These are phyloP conservation scores for Salicornia ramosissima DNA, from an alignment of 148 eudicot genomes.

Conservation along the genomic window DNA sequence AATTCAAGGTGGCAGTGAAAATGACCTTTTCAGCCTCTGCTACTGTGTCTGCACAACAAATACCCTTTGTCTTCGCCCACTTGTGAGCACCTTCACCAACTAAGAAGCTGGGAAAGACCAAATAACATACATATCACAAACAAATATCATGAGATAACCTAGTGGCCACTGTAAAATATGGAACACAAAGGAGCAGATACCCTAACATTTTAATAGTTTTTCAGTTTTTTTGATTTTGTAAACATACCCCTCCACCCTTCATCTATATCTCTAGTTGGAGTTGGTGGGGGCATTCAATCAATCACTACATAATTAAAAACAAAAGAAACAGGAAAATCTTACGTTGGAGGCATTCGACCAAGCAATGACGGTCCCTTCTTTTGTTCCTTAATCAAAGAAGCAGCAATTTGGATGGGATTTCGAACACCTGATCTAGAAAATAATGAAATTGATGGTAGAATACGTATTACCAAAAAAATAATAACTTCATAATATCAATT, in stretches of 20 bases:
- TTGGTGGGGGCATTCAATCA: no score
- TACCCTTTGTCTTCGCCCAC: constrained; percentile 78
- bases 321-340: constrained; percentile 22
- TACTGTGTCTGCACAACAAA: constrained; percentile 37
- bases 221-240: no score
- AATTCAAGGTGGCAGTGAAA: constrained; percentile 1
- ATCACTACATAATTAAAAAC: not conserved
- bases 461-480: not conserved
- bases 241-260: no score
- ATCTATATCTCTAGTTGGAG: no score
- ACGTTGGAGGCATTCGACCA: constrained; percentile 93
- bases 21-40: constrained; percentile 62
- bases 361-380: constrained; percentile 56
- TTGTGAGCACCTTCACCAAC: constrained; percentile 82
- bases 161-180: not conserved
- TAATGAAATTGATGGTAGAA: constrained; percentile 21
- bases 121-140: not conserved
- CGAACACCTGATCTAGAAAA: constrained; percentile 64
- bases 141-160: not conserved
- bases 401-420: constrained; percentile 79
- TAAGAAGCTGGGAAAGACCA: constrained; percentile 55
- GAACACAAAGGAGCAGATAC: no score
- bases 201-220: no score
- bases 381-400: constrained; percentile 72
- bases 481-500: not conserved